Conservation (phyloP, 495 filamentous ascomycete genomes). For the Penicillium cosmopolitanum region DNA sequence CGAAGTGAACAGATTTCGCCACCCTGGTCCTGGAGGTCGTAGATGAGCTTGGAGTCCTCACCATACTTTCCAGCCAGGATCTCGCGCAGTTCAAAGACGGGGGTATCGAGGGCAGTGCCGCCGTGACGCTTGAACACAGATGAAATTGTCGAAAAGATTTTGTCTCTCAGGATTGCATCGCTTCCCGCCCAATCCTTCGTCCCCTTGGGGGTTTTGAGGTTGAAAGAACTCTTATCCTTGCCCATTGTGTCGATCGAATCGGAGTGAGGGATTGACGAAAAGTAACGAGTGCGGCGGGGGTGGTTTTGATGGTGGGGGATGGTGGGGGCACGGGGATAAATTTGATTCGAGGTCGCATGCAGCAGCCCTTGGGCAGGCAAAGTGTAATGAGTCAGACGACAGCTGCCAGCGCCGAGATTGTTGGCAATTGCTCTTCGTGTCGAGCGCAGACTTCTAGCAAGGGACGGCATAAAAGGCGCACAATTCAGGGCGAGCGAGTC, state of each 20-base stretch:
- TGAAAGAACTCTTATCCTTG: constrained; percentile 44
- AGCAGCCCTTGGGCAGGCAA: constrained; percentile 24
- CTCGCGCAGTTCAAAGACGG: constrained; percentile 76
- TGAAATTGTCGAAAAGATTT: constrained; percentile 81
- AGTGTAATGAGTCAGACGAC: constrained; percentile 24
- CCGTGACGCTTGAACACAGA: constrained; percentile 89
- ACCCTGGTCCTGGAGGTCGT: constrained; percentile 84
- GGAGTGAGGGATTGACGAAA: constrained; percentile 30
- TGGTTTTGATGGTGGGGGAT: constrained; percentile 41
- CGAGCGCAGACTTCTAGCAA: constrained; percentile 24
- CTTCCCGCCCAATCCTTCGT: constrained; percentile 48
- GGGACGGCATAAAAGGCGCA: constrained; percentile 32
- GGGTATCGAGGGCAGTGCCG: constrained; percentile 83
- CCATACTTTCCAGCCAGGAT: constrained; percentile 90
- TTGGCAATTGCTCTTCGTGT: constrained; percentile 33
- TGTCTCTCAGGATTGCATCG: constrained; percentile 54
- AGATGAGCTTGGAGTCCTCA: constrained; percentile 89
- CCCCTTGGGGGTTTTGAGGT: constrained; percentile 55
- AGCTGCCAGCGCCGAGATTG: constrained; percentile 7
- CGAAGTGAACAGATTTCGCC: constrained; percentile 83
- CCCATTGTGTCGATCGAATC: constrained; percentile 31
- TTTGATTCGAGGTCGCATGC: constrained; percentile 34
- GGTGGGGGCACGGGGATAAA: constrained; percentile 41
- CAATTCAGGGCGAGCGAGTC: constrained; percentile 19
- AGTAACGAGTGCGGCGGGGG: constrained; percentile 36